Percentiles rank a stretch among this genome's conserved stretches.
Conservation (phyloP, 179 eudicot species). For the Nepenthes alata region DNA sequence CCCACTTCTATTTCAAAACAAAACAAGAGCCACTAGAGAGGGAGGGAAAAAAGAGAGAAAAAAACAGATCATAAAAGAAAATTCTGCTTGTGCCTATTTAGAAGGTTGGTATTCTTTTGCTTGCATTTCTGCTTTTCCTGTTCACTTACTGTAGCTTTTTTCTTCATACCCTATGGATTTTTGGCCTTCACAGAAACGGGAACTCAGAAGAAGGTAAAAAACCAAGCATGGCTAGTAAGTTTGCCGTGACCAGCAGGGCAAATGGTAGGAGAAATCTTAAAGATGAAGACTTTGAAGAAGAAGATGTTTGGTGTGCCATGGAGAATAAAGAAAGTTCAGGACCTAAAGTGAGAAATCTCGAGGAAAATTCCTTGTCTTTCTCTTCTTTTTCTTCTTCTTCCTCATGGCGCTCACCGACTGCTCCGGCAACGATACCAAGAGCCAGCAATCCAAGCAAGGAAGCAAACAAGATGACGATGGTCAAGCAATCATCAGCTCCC, state of each 20-base stretch:
- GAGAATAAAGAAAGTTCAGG: slow-evolving; percentile 18
- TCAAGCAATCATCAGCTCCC: slow-evolving; percentile 48
- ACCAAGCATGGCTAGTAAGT: slow-evolving; percentile 14
- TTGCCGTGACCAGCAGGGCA: slow-evolving; percentile 10
- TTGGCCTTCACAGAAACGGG: background rate
- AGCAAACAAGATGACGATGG: slow-evolving; percentile 3
- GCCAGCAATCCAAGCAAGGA: slow-evolving; percentile 6
- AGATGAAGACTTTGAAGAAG: slow-evolving; percentile 54
- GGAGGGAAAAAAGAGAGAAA: background rate
- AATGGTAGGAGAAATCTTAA: slow-evolving; percentile 18
- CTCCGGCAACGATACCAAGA: slow-evolving; percentile 46
- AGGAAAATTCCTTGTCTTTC: background rate
- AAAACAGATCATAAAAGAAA: background rate
- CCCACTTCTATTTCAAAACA: background rate
- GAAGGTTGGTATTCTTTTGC: slow-evolving; percentile 9
- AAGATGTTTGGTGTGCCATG: slow-evolving; percentile 42
- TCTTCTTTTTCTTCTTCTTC: slow-evolving; percentile 11
- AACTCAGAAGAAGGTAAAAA: no score
- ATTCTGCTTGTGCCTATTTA: slow-evolving; percentile 11
- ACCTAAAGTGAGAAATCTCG: slow-evolving; percentile 1
- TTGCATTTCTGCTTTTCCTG: slow-evolving; percentile 7
- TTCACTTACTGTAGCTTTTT: slow-evolving; percentile 9
- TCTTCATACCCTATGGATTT: background rate
- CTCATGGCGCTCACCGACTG: slow-evolving; percentile 12
- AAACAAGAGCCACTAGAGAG: background rate